Evolutionary conservation across 345 rosid genomes (phyloP).

Genomic region (Syzygium jambos): DNA sequence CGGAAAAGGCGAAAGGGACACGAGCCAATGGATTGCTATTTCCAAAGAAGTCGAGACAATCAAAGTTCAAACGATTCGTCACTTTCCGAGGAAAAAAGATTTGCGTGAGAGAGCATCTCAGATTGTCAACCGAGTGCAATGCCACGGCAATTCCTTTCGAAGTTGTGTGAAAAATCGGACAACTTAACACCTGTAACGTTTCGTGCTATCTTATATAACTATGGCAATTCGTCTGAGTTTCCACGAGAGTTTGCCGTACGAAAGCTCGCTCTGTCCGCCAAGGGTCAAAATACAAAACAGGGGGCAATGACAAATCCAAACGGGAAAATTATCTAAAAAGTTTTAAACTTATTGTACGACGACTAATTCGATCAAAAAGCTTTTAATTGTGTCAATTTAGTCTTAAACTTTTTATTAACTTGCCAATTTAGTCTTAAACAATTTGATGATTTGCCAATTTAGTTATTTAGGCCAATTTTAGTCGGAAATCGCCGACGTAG

Average conservation of each 20-base stretch:
- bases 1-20: not conserved
- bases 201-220: not conserved
- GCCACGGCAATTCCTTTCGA: not conserved
- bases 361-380: no score
- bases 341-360: no score
- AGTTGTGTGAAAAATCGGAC: not conserved
- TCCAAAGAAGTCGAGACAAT: not conserved
- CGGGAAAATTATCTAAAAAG: no score
- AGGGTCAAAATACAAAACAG: not conserved
- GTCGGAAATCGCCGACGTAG: no score
- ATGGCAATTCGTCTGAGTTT: not conserved
- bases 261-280: fast-evolving
- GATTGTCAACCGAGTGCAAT: not conserved
- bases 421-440: no score
- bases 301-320: no score
- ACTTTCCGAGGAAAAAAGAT: no score
- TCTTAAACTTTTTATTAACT: no score
- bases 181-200: not conserved
- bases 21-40: not conserved
- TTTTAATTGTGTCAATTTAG: no score
- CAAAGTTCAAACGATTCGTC: not conserved
- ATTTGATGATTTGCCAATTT: no score
- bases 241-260: not conserved
- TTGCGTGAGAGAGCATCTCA: not conserved
- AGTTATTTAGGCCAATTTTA: no score